Percentiles rank a stretch among this genome's conserved stretches.
phyloP scores from a whole-genome alignment of 1,284 basidiomycete species.

The Ustilago cynodontis region DNA sequence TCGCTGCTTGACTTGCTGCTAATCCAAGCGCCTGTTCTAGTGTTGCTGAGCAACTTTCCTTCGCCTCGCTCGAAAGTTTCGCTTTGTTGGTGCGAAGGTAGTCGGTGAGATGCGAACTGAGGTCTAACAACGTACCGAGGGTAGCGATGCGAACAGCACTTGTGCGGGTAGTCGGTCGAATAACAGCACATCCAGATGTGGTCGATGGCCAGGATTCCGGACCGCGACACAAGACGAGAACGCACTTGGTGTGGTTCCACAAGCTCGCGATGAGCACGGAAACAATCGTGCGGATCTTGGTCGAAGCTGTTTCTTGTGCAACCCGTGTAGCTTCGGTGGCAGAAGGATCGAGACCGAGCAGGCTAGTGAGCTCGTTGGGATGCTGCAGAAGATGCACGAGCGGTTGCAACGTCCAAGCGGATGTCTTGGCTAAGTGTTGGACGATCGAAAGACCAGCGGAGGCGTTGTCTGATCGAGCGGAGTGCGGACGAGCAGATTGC shows the following conservation, averaged over 20 bases:
- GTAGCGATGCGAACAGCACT: constrained; percentile 55
- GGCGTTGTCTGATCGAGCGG: constrained; percentile 1
- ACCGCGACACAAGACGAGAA: constrained; percentile 77
- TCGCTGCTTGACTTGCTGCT: constrained; percentile 44
- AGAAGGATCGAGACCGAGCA: constrained; percentile 80
- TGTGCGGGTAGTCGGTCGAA: constrained; percentile 53
- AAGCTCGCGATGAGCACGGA: constrained; percentile 75
- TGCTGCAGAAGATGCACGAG: constrained; percentile 90
- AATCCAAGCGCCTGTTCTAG: constrained; percentile 52
- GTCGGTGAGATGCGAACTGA: constrained; percentile 53
- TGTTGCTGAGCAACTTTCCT: constrained; percentile 16
- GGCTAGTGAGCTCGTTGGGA: constrained; percentile 83
- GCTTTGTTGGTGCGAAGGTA: constrained; percentile 33
- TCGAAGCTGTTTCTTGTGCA: constrained; percentile 73
- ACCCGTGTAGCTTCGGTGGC: constrained; percentile 72
- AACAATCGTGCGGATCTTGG: constrained; percentile 47
- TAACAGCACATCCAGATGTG: constrained; percentile 73
- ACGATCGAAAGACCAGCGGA: constrained; percentile 20
- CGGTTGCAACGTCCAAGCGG: constrained; percentile 76
- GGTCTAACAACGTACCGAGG: constrained; percentile 64
- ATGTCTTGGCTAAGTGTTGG: constrained; percentile 28
- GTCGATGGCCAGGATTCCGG: constrained; percentile 79
- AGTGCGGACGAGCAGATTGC: constrained; percentile 1
- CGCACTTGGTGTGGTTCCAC: constrained; percentile 79
- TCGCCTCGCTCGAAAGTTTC: constrained; percentile 14